Evolutionary conservation across 306 rosid species (phyloP).

Genomic region (Prunus mume): DNA sequence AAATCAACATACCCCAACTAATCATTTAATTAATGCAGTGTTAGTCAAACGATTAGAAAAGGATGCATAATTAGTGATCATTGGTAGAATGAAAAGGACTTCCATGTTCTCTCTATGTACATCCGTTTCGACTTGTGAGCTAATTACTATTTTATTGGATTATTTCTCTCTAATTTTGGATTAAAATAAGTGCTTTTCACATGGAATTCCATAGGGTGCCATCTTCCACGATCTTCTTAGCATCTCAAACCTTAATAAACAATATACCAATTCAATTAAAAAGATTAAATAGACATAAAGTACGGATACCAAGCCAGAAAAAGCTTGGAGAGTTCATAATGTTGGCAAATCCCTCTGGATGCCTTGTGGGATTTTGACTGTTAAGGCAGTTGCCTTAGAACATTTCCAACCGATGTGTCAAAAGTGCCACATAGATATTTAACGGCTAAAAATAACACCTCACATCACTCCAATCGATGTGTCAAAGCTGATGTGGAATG

Average conservation of each 20-base stretch:
- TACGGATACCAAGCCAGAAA: slow-evolving; percentile 6
- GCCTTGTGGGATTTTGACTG: slow-evolving; percentile 6
- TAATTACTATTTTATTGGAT: slow-evolving; percentile 8
- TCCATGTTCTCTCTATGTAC: slow-evolving; percentile 30
- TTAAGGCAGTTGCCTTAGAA: slow-evolving; percentile 11
- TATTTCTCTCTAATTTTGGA: not conserved
- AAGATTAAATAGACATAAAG: slow-evolving; percentile 2
- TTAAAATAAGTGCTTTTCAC: slow-evolving; percentile 37
- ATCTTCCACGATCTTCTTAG: slow-evolving; percentile 47
- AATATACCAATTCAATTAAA: not conserved
- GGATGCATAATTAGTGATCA: not conserved
- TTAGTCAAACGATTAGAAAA: slow-evolving; percentile 31
- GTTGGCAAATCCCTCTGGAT: not conserved
- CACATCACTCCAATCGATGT: too few species aligned
- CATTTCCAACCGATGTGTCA: too few species aligned
- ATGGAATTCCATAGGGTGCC: slow-evolving; percentile 45
- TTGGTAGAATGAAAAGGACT: slow-evolving; percentile 27
- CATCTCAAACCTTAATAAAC: slow-evolving; percentile 15
- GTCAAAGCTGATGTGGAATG: too few species aligned
- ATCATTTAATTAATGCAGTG: slow-evolving; percentile 18
- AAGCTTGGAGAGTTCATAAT: not conserved
- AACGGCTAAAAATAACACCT: too few species aligned
- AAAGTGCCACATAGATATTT: too few species aligned
- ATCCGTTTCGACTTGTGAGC: slow-evolving; percentile 29
- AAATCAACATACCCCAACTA: not conserved